Evolutionary conservation across 1,139 yeast species (phyloP).

Genomic region (Lipomyces yarrowii): DNA sequence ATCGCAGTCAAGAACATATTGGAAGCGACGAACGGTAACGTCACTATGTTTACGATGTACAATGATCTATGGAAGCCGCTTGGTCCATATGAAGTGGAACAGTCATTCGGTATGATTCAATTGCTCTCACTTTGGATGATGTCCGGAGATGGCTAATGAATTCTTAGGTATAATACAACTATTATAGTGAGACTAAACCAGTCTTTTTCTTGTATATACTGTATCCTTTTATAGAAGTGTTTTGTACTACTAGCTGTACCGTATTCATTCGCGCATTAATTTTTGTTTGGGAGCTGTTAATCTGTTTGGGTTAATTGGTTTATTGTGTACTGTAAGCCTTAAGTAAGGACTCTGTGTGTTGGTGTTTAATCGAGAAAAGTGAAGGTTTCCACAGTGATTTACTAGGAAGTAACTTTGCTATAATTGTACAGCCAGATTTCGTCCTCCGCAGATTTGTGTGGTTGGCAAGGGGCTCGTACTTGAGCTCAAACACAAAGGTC

Average conservation of each 20-base stretch:
- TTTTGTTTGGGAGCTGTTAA: neutral
- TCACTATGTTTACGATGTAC: slow-evolving; percentile 72
- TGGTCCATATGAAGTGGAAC: slow-evolving; percentile 83
- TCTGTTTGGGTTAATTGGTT: neutral
- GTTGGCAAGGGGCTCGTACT: neutral
- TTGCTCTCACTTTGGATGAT: neutral
- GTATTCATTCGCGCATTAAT: no score
- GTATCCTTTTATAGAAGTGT: neutral
- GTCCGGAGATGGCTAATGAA: neutral
- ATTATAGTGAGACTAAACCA: neutral
- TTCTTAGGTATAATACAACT: slow-evolving; percentile 12
- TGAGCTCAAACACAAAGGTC: no score
- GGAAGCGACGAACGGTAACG: slow-evolving; percentile 55
- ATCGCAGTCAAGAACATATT: slow-evolving; percentile 67
- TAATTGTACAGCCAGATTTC: no score
- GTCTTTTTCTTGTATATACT: neutral
- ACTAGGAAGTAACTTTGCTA: no score
- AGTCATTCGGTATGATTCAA: slow-evolving; percentile 64
- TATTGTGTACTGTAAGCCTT: neutral
- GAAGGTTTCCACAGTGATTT: no score
- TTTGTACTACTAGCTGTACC: neutral
- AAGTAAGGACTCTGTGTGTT: no score
- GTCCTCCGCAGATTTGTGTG: no score
- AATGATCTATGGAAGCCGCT: slow-evolving; percentile 88
- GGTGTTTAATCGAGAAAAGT: neutral